Conservation (phyloP, 352 stramenopile species). For the Phytophthora multivora region DNA sequence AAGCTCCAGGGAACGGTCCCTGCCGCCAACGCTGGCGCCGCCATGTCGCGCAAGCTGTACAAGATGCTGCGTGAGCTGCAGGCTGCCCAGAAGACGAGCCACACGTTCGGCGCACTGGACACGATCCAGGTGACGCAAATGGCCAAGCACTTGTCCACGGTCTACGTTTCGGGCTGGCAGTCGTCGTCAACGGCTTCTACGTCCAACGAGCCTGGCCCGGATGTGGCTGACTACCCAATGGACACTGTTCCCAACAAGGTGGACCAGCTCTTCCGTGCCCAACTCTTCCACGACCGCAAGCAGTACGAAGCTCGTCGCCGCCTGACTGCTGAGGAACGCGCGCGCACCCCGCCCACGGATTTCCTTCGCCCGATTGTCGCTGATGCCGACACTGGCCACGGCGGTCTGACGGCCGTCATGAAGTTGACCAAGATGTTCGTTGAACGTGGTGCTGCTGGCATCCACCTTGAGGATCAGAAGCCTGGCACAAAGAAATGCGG, state of each 20-base stretch:
- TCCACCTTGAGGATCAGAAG: slow-evolving; percentile 99
- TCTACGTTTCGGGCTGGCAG: slow-evolving; percentile 99
- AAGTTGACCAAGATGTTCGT: slow-evolving; percentile 99
- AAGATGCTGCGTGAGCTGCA: slow-evolving; percentile 87
- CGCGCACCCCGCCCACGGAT: slow-evolving; percentile 89
- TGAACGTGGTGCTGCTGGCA: slow-evolving; percentile 95
- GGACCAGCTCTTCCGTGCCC: slow-evolving; percentile 97
- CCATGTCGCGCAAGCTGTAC: slow-evolving; percentile 86
- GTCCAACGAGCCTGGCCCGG: slow-evolving; percentile 95
- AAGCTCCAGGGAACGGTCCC: slow-evolving; percentile 85
- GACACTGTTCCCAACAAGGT: slow-evolving; percentile 98
- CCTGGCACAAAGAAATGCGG: slow-evolving; percentile 99
- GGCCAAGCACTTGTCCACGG: slow-evolving; percentile 93
- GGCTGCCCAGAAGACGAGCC: slow-evolving; percentile 75
- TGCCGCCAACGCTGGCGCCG: slow-evolving; percentile 44
- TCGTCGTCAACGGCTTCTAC: slow-evolving; percentile 94
- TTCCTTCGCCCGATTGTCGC: slow-evolving; percentile 97
- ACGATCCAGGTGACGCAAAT: slow-evolving; percentile 96
- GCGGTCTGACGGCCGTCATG: slow-evolving; percentile 96
- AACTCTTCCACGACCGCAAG: slow-evolving; percentile 97
- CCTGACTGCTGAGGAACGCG: slow-evolving; percentile 80
- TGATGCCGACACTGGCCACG: slow-evolving; percentile 97
- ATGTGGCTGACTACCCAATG: slow-evolving; percentile 99
- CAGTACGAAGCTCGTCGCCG: slow-evolving; percentile 93
- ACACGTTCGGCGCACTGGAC: slow-evolving; percentile 91